Percentiles rank a stretch among this genome's conserved stretches.
Conservation (phyloP, 228 moss, liverwort and hornwort species). For the Sphagnum magellanicum region DNA sequence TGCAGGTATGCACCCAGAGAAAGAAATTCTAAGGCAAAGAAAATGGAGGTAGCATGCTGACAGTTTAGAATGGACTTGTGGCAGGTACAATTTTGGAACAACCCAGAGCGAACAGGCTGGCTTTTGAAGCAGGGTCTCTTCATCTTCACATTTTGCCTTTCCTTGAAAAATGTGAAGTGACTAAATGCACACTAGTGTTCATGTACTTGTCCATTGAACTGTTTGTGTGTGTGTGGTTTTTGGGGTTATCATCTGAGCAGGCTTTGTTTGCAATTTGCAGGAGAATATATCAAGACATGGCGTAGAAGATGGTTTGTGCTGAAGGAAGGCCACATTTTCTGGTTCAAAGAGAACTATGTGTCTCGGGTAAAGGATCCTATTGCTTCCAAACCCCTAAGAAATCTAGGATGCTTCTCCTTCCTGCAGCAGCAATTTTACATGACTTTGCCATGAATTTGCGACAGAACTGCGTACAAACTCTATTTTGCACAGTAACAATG, state of each 20-base stretch:
- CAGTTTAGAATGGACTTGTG: background rate
- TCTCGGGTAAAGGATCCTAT: constrained; percentile 13
- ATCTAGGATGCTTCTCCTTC: background rate
- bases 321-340: constrained; percentile 88
- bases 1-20: too few relatives aligned
- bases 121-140: constrained; percentile 77
- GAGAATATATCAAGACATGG: constrained; percentile 78
- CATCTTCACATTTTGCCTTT: background rate
- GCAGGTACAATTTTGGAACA: constrained; percentile 75
- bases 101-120: constrained; percentile 82
- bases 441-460: constrained; percentile 1
- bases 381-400: constrained; percentile 7
- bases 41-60: too few relatives aligned
- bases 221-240: background rate
- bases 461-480: background rate
- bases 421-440: background rate
- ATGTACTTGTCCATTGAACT: background rate
- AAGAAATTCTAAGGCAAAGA: too few relatives aligned
- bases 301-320: constrained; percentile 84
- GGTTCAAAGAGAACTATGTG: constrained; percentile 72
- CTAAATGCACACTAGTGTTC: background rate
- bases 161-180: background rate
- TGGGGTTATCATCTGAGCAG: background rate
- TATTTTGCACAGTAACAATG: background rate
- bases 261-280: constrained; percentile 8